phyloP scores from a whole-genome alignment of 75 land plant genomes.

The Cunninghamia lanceolata region DNA sequence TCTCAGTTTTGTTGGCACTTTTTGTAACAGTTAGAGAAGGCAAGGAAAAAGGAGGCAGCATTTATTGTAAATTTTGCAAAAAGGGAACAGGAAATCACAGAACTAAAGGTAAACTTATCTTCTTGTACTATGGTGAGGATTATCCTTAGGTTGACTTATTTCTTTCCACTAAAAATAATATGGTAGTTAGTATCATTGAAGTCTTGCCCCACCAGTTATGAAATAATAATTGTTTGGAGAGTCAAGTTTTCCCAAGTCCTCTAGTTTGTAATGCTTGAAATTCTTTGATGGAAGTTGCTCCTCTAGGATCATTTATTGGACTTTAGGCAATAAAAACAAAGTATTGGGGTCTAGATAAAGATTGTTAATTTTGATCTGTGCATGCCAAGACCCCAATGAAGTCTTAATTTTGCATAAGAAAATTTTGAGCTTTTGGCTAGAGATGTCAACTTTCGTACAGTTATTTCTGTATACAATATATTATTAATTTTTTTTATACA shows the following conservation, averaged over 20 bases:
- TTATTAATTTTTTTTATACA: neutral
- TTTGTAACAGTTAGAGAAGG: conserved; percentile 46
- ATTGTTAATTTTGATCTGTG: neutral
- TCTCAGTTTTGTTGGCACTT: conserved; percentile 1
- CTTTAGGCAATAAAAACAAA: neutral
- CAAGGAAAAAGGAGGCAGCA: conserved; percentile 47
- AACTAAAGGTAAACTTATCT: conserved; percentile 65
- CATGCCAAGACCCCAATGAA: neutral
- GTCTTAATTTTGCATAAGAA: neutral
- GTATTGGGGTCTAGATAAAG: neutral
- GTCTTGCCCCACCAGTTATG: neutral
- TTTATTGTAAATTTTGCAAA: conserved; percentile 87
- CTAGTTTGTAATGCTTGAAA: neutral
- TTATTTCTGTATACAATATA: neutral
- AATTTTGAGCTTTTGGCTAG: neutral
- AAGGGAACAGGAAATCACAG: conserved; percentile 88
- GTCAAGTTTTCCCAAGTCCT: neutral
- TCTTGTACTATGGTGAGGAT: neutral
- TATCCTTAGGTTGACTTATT: neutral
- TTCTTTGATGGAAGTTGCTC: neutral
- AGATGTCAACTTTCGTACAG: neutral
- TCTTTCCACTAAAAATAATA: neutral
- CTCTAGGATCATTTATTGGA: neutral
- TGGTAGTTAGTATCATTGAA: neutral
- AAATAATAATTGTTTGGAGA: neutral